Conservation (phyloP, 768 basidiomycete genomes). For the Mycena alexandri region DNA sequence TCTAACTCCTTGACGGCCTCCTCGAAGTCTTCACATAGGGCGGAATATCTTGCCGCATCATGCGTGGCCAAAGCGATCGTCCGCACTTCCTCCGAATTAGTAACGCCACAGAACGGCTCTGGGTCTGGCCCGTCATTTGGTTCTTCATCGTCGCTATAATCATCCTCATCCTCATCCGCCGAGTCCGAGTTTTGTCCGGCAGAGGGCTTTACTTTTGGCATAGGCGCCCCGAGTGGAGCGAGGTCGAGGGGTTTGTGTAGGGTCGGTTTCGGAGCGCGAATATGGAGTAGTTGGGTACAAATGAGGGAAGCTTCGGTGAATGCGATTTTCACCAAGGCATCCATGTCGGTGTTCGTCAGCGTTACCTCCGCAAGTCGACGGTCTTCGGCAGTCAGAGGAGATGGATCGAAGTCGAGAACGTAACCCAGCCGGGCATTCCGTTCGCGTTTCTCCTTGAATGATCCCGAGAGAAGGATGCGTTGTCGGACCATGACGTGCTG, state of each 20-base stretch:
- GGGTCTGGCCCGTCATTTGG: too few species aligned
- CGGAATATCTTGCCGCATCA: slow-evolving; percentile 29
- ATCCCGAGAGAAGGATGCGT: slow-evolving; percentile 41
- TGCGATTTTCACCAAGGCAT: slow-evolving; percentile 21
- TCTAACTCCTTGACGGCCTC: slow-evolving; percentile 4
- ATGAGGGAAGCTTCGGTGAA: slow-evolving; percentile 29
- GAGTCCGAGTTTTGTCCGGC: background rate
- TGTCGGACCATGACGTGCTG: slow-evolving; percentile 45
- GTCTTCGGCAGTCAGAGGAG: slow-evolving; percentile 17
- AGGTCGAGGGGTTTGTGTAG: slow-evolving; percentile 5
- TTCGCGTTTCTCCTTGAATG: slow-evolving; percentile 35
- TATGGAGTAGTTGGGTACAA: slow-evolving; percentile 34
- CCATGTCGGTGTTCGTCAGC: slow-evolving; percentile 1
- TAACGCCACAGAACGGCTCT: background rate
- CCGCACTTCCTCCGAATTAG: background rate
- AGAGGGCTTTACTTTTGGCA: background rate
- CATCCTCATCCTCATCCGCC: slow-evolving; percentile 15
- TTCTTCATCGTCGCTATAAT: slow-evolving; percentile 13
- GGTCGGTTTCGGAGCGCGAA: slow-evolving; percentile 12
- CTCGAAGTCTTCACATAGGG: slow-evolving; percentile 24
- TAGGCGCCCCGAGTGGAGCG: slow-evolving; percentile 2
- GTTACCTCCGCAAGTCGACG: background rate
- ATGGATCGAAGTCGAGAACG: slow-evolving; percentile 35
- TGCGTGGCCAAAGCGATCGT: slow-evolving; percentile 2
- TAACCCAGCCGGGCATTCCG: slow-evolving; percentile 36